These are phyloP conservation scores for Cordyceps cicadae DNA, from an alignment of 2,329 filamentous ascomycete species.

Conservation along the genomic window DNA sequence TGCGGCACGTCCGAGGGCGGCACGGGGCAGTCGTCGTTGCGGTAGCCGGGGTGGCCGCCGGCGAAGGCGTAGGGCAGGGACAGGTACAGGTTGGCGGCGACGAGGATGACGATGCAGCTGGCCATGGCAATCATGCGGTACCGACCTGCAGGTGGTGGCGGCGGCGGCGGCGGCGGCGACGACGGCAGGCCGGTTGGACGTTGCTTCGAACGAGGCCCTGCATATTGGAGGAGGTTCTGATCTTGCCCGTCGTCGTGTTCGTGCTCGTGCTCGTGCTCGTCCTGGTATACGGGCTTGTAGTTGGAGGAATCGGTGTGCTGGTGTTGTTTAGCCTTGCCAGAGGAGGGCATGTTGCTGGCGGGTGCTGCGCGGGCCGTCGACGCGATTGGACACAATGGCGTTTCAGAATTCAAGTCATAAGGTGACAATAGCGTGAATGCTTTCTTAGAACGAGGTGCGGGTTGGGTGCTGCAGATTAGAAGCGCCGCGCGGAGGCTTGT, in stretches of 20 bases:
- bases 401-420: background rate
- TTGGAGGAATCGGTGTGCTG: slow-evolving; percentile 14
- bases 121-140: slow-evolving; percentile 25
- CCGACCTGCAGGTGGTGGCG: slow-evolving; percentile 12
- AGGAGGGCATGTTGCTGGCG: slow-evolving; percentile 3
- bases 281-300: slow-evolving; percentile 28
- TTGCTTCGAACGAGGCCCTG: background rate
- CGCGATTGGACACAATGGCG: background rate
- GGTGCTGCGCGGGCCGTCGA: background rate
- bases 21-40: slow-evolving; percentile 21
- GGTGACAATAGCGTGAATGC: background rate
- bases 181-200: background rate
- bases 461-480: background rate
- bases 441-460: too few relatives aligned
- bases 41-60: slow-evolving; percentile 1
- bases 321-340: slow-evolving; percentile 3
- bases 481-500: background rate
- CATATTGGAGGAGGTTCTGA: background rate
- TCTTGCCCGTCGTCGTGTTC: background rate
- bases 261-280: slow-evolving; percentile 17
- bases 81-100: slow-evolving; percentile 29
- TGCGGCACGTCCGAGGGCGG: slow-evolving; percentile 42
- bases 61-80: slow-evolving; percentile 25
- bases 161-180: slow-evolving; percentile 10
- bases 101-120: slow-evolving; percentile 27